Conservation (phyloP, 441 rosid genomes). For the Breynia disticha region DNA sequence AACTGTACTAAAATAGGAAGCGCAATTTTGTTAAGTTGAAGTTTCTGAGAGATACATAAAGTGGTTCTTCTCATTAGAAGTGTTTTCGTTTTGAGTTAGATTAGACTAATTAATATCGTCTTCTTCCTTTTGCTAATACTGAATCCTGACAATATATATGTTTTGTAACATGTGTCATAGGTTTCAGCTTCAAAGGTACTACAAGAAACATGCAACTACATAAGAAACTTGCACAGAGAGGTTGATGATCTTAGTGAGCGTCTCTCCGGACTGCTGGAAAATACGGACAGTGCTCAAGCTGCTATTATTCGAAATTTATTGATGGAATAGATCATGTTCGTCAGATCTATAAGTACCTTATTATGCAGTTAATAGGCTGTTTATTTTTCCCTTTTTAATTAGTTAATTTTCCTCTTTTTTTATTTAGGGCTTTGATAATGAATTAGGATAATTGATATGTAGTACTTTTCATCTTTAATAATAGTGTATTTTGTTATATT, state of each 20-base stretch:
- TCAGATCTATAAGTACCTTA: neutral
- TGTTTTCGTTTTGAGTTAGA: neutral
- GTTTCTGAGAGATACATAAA: slow-evolving; percentile 4
- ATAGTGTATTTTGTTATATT: too few relatives aligned
- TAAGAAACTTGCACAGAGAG: slow-evolving; percentile 69
- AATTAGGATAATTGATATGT: too few relatives aligned
- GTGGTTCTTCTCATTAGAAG: neutral
- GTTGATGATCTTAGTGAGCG: slow-evolving; percentile 83
- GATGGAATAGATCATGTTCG: slow-evolving; percentile 21
- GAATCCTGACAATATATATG: too few relatives aligned
- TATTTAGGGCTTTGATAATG: too few relatives aligned
- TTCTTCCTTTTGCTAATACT: too few relatives aligned
- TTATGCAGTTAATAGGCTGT: neutral
- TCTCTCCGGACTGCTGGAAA: slow-evolving; percentile 59
- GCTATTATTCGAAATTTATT: slow-evolving; percentile 59
- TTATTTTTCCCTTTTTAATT: too few relatives aligned
- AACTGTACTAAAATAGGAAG: neutral
- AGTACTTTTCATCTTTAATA: too few relatives aligned
- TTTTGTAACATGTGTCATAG: slow-evolving; percentile 18
- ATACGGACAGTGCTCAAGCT: slow-evolving; percentile 74
- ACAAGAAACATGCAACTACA: slow-evolving; percentile 85
- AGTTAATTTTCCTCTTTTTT: too few relatives aligned
- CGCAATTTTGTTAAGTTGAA: slow-evolving; percentile 12
- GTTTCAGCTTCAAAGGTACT: slow-evolving; percentile 65
- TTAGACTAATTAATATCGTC: too few relatives aligned